Evolutionary conservation across 345 rosid species (phyloP), one percentile per base, ranked within the genome.

Genomic region (Orychophragmus violaceus): DNA sequence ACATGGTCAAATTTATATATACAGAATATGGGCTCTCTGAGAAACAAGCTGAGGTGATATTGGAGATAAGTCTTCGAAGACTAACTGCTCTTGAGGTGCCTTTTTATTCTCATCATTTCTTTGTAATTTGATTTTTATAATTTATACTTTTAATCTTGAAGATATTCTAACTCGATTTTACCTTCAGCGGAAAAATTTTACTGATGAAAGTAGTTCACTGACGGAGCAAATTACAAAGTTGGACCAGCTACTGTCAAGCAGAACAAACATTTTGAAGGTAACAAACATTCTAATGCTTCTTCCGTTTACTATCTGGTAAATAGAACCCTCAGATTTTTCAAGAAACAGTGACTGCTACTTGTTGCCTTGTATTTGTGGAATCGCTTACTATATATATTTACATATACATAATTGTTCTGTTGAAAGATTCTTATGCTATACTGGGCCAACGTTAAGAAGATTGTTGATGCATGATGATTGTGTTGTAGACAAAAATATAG

Each of bases 21-120:
- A 70, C 82, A 93, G 96, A 78, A 67, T 88, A 81, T 75, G 69
- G 75, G 70, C 84, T 93, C 27, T 93, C 98, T 62, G 92, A 78
- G 64, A 90, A 88, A 67, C 97, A 93, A 83, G 94, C 96, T 64
- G 94, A 93, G 7, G 96, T 96, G 55, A 76, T 93, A 67, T 72
- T 93, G 72, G 97, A 85, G 77, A 93, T 93, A 51, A 88, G 78
- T 74, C 80, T 93, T 53, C 74, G 96, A 82, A 77, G 97, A 61
- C 83, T 93, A 56, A 84, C 80, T 72, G 81, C 78, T 74, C 96
- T 90, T 59, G 98, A 93, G 98, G 97, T 90, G 59, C 58, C 52
- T 59, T 36, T 44, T 39, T 54, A 24, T 16, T 28, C 57, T 75
- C 10, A 1, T 41, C 22, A 29, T 5, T 1, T 27, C 35, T 24